Base-by-base conservation (phyloP, 257 asterid genomes). In the Solanum piurae region DNA sequence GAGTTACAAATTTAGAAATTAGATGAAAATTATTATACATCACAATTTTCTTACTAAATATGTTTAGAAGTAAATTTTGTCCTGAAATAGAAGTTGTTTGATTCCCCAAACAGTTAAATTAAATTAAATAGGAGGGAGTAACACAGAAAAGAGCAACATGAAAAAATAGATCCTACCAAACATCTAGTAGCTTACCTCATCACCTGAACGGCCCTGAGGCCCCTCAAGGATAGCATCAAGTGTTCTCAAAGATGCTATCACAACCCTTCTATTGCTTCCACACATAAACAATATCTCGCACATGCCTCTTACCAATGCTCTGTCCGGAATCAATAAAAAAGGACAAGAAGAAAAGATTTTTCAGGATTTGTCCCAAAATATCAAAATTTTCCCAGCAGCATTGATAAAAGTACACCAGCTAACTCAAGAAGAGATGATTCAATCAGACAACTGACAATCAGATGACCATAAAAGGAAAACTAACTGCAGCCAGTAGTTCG, bases 261-360 rank as follows among this genome's bases (percentile, higher is more conserved):
- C 92, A 34, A 96, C 99, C 83, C 93, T 92, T 90, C 93, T 91
- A 90, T 91, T 93, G 66, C 89, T 92, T 91, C 99, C 99, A 84
- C 98, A 96, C 60, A 93, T 93, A 94, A 97, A 97, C 90, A 96
- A 96, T 86, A 97, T 95, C 94, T 97, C 99, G 46, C 92, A 87
- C 98, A 97, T 97, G 90, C 98, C 94, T 89, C 91, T 96, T 79
- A 97, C 95, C 94, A 96, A 90, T 87, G 99, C 98, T 88, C 99
- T 97, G 98, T 84, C 60, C 68, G 76, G 21, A 21, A 18, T 82
- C 44, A 49, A 33, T 18, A 46, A 31, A 49, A 82, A 85, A 87
- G 31, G 68, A 82, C 40, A 40, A 86, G 87, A 49, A 88, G 85
- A 86, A 86, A 37, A 87, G 77, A 29, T 52, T 71, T 76, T 42